phyloP scores from a whole-genome alignment of 441 rosid species.

The Populus hybrid region DNA sequence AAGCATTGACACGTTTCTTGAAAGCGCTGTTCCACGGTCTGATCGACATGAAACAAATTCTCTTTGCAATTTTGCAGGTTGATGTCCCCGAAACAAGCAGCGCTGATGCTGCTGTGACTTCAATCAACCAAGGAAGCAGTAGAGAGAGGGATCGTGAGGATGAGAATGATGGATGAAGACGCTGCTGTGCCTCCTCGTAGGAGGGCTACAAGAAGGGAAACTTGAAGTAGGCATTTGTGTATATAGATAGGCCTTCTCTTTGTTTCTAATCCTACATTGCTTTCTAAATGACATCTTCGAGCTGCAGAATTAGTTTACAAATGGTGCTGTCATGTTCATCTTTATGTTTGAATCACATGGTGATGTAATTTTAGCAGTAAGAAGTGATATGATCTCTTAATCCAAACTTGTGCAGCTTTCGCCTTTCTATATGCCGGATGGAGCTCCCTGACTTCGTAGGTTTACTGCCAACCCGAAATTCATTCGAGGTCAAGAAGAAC shows the following conservation, averaged over 20 bases:
- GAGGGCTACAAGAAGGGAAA: constrained; percentile 34
- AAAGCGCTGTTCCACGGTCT: neutral
- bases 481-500: too few species aligned
- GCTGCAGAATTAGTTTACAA: neutral
- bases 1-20: neutral
- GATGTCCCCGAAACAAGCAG: constrained; percentile 20
- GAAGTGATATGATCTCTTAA: too few species aligned
- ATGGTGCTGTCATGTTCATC: neutral
- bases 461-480: too few species aligned
- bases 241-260: neutral
- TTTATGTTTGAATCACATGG: neutral
- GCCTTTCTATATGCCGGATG: too few species aligned
- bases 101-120: constrained; percentile 35
- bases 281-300: too few species aligned
- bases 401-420: too few species aligned
- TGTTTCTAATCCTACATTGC: neutral
- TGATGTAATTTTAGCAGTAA: too few species aligned
- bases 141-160: constrained; percentile 31
- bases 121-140: constrained; percentile 39
- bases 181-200: constrained; percentile 50
- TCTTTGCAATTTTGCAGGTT: neutral
- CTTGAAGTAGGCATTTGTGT: constrained; percentile 9
- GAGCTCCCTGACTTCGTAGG: too few species aligned
- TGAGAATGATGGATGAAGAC: constrained; percentile 31
- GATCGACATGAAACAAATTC: neutral